Evolutionary conservation across 2,329 filamentous ascomycete genomes (phyloP), one percentile per base, ranked within the genome.

Genomic region (Trichoderma sp.): DNA sequence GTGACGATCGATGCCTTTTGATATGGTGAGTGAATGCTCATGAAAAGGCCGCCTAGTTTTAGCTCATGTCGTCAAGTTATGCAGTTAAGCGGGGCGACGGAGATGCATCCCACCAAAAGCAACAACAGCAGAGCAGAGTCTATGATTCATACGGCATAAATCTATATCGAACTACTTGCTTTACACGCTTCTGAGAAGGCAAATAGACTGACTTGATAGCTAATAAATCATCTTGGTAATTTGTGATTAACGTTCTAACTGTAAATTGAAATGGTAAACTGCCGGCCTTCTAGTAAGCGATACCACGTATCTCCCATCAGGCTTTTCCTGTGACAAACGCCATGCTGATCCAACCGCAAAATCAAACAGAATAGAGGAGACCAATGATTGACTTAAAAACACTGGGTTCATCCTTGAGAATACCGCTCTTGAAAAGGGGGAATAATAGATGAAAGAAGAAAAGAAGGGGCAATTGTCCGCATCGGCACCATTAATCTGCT

Each of bases 11-110:
- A 14, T 14, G 34, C 34, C 14, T 17, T 30, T 30, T 26, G 26
- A 34, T 30, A 50, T 24, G 17, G 39, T 39, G 12, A 30, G 59
- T 44, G 47, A 45, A 34, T 24, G 50, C 50, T 34, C 51, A 39
- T 17, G 59, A 62, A 54, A 62, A 34, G 21, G 39, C 34, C 47
- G 34, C 59, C 30, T 54, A 54, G 39, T 62, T 62, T 62, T 52
- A 54, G 48, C 30, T 19, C 17, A 60, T 39, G 57, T 50, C 45
- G 60, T 63, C 19, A 28, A 56, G 28, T 15, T 63, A 63, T 75
- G 73, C 72, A 75, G 71, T 69, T 75, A 75, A 75, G 50, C 69
- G 72, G 44, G 55, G 54, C 30, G 44, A 48, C 44, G 24, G 4
- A 39, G 14, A 24, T 45, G 47, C 12, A 59, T 63, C 41, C 45